A percentile compares a stretch with the other conserved stretches of the same genome.
These are phyloP conservation scores for Venturia aucupariae DNA, from an alignment of 2,329 filamentous ascomycete genomes.

Conservation along the genomic window DNA sequence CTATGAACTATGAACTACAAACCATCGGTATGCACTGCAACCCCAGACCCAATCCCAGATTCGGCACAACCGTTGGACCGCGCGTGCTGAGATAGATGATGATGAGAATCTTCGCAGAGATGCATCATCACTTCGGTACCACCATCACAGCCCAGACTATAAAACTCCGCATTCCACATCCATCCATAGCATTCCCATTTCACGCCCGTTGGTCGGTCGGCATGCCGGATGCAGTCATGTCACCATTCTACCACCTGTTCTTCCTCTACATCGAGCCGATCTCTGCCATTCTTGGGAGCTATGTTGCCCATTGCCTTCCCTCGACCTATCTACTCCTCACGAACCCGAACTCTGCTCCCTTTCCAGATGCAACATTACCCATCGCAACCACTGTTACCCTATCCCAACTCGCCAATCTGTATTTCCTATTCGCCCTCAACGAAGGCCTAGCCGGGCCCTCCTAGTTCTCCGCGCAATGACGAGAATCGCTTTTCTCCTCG, in stretches of 20 bases:
- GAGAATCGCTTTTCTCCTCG: slow-evolving; percentile 50
- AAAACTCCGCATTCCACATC: not conserved
- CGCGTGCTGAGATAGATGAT: no score
- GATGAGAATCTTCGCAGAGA: no score
- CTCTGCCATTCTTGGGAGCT: slow-evolving; percentile 44
- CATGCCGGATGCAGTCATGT: not conserved
- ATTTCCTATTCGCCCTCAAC: slow-evolving; percentile 67
- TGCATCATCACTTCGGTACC: not conserved
- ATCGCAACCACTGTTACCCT: slow-evolving; percentile 57
- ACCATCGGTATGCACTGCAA: no score
- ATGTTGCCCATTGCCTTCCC: slow-evolving; percentile 43
- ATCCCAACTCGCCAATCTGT: slow-evolving; percentile 69
- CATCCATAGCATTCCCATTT: no score
- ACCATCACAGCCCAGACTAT: not conserved
- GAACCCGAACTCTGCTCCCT: slow-evolving; percentile 43
- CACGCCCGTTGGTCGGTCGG: not conserved
- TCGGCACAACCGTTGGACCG: not conserved
- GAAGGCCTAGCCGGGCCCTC: no score
- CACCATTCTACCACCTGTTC: slow-evolving; percentile 52
- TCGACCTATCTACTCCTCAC: slow-evolving; percentile 55
- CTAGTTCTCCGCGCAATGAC: slow-evolving; percentile 56
- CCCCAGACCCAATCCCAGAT: no score
- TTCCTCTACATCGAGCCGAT: slow-evolving; percentile 64
- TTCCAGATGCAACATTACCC: slow-evolving; percentile 36
- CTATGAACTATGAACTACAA: no score